Evolutionary conservation across 345 rosid species (phyloP), one percentile per base, ranked within the genome.

Genomic region (Salix udensis): DNA sequence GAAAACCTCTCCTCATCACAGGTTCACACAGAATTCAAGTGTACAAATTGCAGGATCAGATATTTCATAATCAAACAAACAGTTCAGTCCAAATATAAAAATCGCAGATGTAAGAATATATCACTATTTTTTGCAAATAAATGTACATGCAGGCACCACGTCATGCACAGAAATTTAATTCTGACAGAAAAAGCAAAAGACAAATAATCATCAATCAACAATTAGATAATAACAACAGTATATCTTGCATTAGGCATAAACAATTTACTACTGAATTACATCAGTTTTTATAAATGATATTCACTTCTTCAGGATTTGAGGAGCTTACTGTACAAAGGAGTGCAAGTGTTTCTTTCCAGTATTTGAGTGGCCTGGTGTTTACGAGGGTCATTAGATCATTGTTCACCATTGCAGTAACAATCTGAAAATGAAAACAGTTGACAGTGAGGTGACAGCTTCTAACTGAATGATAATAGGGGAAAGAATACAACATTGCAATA

Each of bases 271-370:
- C 28, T 23, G 62, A 58, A 10, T 58, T 58, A 12, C 28, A 58
- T 58, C 62, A n/a, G 5, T 8, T 58, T n/a, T 58, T 24, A 58
- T 11, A 58, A 7, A 21, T 58, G 62, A 23, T 24, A 58, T 58
- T 58, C 62, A 23, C 65, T 37, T 13, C 55, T 24, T 37, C 28
- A 48, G 10, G 46, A 36, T 76, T 62, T 26, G 37, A 79, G 67
- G 65, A 73, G 80, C 98, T 91, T 90, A 96, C 98, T 1, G 92
- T 87, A 75, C 98, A 94, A 30, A 96, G 88, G 79, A 96, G 93
- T 36, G 97, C 97, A 70, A 96, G 97, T 12, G 99, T 94, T 77
- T 96, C 98, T 82, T 96, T 96, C 99, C 99, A 96, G 83, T 85
- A 91, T 78, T 89, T 92, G 72, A 80, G 90, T 60, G 98, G 91